Evolutionary conservation across 2,329 filamentous ascomycete genomes (phyloP), one percentile per base, ranked within the genome.

Genomic region (Xylaria sp.): DNA sequence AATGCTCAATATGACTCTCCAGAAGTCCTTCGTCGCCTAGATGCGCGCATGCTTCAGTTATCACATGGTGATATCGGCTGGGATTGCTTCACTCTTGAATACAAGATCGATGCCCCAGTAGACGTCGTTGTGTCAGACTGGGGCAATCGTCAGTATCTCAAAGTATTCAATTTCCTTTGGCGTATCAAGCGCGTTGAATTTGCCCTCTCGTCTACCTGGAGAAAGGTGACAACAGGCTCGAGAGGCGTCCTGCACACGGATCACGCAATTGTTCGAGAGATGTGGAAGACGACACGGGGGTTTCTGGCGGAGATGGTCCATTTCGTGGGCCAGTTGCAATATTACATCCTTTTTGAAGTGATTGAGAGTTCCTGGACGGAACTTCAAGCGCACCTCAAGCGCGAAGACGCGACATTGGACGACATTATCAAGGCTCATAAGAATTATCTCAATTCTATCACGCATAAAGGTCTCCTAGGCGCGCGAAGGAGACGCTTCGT

Each of bases 121-220:
- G 96, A 99, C 78, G 96, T 99, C 34, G 94, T 99, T 57, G 94
- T 99, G 48, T 98, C 95, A 0, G 94, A 97, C 51, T 98, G 94
- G 89, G 94, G 94, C 55, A 95, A 93, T 73, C 92, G 95, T 25
- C 95, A 99, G 79, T 99, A 99, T 79, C 90, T 99, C 75, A 98
- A 98, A 79, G 94, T 99, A 10, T 99, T 99, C 87, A 99, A 99
- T 81, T 98, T 99, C 78, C 87, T 99, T 2, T 99, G 96, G 95
- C 91, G 96, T 71, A 94, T 99, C 77, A 99, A 99, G 82, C 91
- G 96, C 34, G 96, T 99, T 61, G 96, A 99, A 78, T 99, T 98
- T 77, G 94, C 93, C 0, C 88, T 99, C 1, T 89, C 92, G 5
- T 94, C 92, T 13, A 96, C 94, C 50, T 99, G 96, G 94, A 90